Conservation (phyloP, 1,139 yeast species). For the Kodamaea plutei region DNA sequence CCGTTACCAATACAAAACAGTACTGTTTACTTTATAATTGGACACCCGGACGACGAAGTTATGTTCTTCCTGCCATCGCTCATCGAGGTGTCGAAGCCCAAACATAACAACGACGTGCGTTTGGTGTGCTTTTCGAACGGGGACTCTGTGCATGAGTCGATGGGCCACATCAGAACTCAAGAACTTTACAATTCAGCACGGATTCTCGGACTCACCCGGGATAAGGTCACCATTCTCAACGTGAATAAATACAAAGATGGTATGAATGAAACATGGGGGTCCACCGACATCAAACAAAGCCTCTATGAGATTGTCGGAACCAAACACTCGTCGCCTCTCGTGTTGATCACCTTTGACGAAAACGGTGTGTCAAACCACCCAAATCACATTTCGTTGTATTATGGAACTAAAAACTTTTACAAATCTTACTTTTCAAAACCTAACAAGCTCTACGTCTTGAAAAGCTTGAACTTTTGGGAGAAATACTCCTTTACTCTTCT, state of each 20-base stretch:
- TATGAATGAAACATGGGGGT: conserved; percentile 67
- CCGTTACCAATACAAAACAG: conserved; percentile 33
- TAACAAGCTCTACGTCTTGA: conserved; percentile 32
- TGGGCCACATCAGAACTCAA: conserved; percentile 56
- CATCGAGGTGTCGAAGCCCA: conserved; percentile 45
- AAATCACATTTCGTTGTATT: conserved; percentile 69
- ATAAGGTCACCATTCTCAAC: conserved; percentile 45
- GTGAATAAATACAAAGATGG: conserved; percentile 69
- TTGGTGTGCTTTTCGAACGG: conserved; percentile 78
- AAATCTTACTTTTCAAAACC: conserved; percentile 9
- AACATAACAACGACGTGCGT: conserved; percentile 48
- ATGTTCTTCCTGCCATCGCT: conserved; percentile 93
- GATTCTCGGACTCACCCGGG: conserved; percentile 49
- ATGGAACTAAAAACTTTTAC: conserved; percentile 47
- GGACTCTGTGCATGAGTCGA: conserved; percentile 56
- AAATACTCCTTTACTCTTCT: conserved; percentile 51
- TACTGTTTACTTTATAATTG: conserved; percentile 56
- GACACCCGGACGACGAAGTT: conserved; percentile 98
- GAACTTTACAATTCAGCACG: conserved; percentile 61
- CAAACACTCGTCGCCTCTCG: conserved; percentile 20
- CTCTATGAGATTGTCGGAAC: conserved; percentile 19
- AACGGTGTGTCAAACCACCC: conserved; percentile 81
- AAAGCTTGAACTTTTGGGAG: conserved; percentile 42
- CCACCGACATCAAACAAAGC: conserved; percentile 32
- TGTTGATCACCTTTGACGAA: conserved; percentile 75